phyloP scores from a whole-genome alignment of 192 early-diverging fungal genomes.

The Coemansia sp. region DNA sequence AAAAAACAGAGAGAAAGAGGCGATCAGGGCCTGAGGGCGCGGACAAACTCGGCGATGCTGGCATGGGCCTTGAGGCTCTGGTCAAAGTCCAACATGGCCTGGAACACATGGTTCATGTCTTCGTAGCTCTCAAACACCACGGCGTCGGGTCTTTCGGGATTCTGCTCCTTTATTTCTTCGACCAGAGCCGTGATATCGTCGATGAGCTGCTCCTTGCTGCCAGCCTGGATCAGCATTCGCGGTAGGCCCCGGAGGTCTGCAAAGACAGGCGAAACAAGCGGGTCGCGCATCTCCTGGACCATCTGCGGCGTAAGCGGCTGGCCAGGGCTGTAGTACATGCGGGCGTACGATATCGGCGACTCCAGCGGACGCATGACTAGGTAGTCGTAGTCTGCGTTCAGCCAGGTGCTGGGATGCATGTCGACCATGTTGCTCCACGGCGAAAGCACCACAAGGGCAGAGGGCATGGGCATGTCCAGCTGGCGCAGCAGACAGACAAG shows the following conservation, averaged over 20 bases:
- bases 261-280: slow-evolving; percentile 10
- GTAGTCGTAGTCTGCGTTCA: slow-evolving; percentile 4
- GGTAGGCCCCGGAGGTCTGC: neutral
- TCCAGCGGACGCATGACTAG: neutral
- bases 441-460: slow-evolving; percentile 7
- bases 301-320: neutral
- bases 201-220: slow-evolving; percentile 3
- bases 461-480: neutral
- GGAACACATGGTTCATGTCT: slow-evolving; percentile 2
- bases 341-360: neutral
- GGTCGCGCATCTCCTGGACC: neutral
- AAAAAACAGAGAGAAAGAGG: neutral
- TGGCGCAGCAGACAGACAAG: neutral
- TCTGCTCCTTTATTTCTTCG: neutral
- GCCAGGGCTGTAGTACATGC: slow-evolving; percentile 4
- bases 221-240: slow-evolving; percentile 11
- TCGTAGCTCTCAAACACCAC: neutral
- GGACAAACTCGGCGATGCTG: slow-evolving; percentile 1
- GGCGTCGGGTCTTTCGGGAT: neutral
- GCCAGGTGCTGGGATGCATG: slow-evolving; percentile 4
- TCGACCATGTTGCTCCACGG: slow-evolving; percentile 12
- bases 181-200: slow-evolving; percentile 8
- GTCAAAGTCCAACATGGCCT: neutral
- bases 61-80: neutral
- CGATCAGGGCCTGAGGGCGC: neutral